These are phyloP conservation scores for Leccinum subgranulosum DNA, from an alignment of 768 basidiomycete species.

Conservation along the genomic window DNA sequence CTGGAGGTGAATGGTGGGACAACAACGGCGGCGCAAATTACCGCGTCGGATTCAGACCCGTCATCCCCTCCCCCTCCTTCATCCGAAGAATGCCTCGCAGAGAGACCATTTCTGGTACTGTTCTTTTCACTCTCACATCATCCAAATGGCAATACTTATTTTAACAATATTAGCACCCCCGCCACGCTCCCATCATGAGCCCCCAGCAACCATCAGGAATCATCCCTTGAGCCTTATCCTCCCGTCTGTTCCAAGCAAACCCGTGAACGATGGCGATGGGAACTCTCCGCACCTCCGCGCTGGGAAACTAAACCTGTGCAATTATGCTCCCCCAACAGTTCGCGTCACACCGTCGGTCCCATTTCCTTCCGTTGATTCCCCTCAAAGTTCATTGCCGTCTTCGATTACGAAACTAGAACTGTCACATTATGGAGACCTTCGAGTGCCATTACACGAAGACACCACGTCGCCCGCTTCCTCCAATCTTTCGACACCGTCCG, in stretches of 20 bases:
- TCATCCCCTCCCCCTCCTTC: background rate
- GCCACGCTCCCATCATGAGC: background rate
- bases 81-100: conserved; percentile 8
- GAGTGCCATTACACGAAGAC: conserved; percentile 10
- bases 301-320: conserved; percentile 30
- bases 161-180: conserved; percentile 7
- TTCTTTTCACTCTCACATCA: background rate
- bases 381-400: background rate
- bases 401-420: background rate
- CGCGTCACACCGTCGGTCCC: conserved; percentile 1
- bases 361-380: background rate
- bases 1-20: conserved; percentile 88
- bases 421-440: background rate
- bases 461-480: conserved; percentile 24
- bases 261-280: background rate
- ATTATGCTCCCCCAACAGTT: conserved; percentile 32
- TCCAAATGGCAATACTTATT: background rate
- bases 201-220: conserved; percentile 9
- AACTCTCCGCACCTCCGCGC: background rate
- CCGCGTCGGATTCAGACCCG: conserved; percentile 56
- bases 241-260: background rate
- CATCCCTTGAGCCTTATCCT: conserved; percentile 7
- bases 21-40: conserved; percentile 83
- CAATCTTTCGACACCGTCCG: conserved; percentile 24
- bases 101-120: conserved; percentile 23